Evolutionary conservation across 2,329 filamentous ascomycete species (phyloP), one percentile per base, ranked within the genome.

Genomic region (Ceratocystis lukuohia): DNA sequence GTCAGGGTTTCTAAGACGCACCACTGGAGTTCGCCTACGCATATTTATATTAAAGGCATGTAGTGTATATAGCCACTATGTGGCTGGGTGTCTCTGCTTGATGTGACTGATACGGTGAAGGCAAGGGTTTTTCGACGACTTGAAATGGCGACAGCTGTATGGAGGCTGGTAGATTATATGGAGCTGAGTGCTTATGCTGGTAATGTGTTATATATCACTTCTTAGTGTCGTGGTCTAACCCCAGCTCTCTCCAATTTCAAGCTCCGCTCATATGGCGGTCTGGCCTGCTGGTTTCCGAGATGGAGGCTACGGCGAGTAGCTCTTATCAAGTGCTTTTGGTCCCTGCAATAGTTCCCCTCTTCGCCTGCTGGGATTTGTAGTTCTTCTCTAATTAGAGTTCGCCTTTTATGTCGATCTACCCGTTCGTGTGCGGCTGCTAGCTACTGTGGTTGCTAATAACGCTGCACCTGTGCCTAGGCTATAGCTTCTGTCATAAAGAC

Each of bases 11-110:
- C 53, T 33, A 20, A 33, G 25, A 12, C 8, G 28, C 5, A 10
- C 15, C 17, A 33, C 53, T 33, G 28, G 53, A 33, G 25, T 7
- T 57, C 53, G 53, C 28, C 53, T 33, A 57, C 53, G 6, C n/a
- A n/a, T 30, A 10, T 30, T 57, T 57, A 57, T 57, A 57, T 57
- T 57, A 57, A 57, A 33, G 28, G 53, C 25, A 33, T 37, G 17
- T 57, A 33, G 53, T 57, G 12, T 12, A 25, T 30, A 57, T 33
- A 30, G 6, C 28, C 10, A 6, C 22, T 25, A 10, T 17, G 25
- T 57, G 53, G 53, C 53, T 57, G 53, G 53, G 8, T 57, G 53
- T 57, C 28, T 57, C 53, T 57, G 53, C 25, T 17, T 17, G n/a
- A 57, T 57, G 28, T 57, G 53, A 57, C 17, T 33, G 17, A 6